Evolutionary conservation across 768 basidiomycete genomes (phyloP).

Genomic region (Phylloporus scabripes): DNA sequence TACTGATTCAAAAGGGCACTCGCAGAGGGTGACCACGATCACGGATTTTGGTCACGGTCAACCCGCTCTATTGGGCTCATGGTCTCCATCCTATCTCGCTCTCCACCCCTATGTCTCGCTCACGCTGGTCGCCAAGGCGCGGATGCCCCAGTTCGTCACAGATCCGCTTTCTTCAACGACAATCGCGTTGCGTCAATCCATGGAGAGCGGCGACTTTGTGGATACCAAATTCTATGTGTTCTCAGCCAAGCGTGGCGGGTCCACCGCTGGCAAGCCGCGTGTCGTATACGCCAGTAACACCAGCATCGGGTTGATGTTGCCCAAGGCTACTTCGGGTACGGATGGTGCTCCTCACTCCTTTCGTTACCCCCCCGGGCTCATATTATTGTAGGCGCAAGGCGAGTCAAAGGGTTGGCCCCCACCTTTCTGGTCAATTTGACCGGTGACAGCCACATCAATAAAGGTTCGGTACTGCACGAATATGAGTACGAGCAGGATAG

Average conservation of each 20-base stretch:
- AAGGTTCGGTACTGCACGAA: slow-evolving; percentile 20
- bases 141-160: slow-evolving; percentile 1
- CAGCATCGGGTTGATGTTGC: slow-evolving; percentile 15
- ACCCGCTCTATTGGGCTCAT: slow-evolving; percentile 23
- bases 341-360: not conserved
- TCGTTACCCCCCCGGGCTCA: not conserved
- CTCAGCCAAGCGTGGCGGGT: slow-evolving; percentile 12
- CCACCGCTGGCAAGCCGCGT: slow-evolving; percentile 18
- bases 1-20: slow-evolving; percentile 2
- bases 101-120: slow-evolving; percentile 20
- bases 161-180: slow-evolving; percentile 16
- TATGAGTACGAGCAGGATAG: slow-evolving; percentile 28
- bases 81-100: slow-evolving; percentile 9
- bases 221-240: slow-evolving; percentile 29
- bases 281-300: slow-evolving; percentile 20
- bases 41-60: slow-evolving; percentile 23
- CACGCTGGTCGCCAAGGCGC: slow-evolving; percentile 17
- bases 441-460: slow-evolving; percentile 14
- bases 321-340: slow-evolving; percentile 14
- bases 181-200: slow-evolving; percentile 19
- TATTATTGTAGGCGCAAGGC: slow-evolving; percentile 5
- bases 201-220: slow-evolving; percentile 23
- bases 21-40: slow-evolving; percentile 16
- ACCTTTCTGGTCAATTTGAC: slow-evolving; percentile 21
- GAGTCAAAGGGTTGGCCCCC: slow-evolving; percentile 1